Evolutionary conservation across 768 basidiomycete species (phyloP), one percentile per base, ranked within the genome.

Genomic region (Hygrophorus pudorinus): DNA sequence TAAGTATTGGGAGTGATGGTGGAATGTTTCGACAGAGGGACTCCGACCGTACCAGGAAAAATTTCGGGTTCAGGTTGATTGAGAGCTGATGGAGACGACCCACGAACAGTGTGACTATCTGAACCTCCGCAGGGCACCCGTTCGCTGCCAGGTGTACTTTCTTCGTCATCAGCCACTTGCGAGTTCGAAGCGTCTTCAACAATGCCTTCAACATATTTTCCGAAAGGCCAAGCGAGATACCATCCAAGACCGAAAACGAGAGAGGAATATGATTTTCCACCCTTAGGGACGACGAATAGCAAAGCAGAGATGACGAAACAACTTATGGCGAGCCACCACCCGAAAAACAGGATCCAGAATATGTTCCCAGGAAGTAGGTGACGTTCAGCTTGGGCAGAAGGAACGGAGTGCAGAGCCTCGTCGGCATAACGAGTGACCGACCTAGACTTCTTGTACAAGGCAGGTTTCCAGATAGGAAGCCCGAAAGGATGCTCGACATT

Each of bases 401-500:
- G 96, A 24, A 88, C 73, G 10, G 85, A 77, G 59, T 99, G 96
- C 3, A 99, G 76, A 0, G 87, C 96, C 47, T 86, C 81, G 61
- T 99, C 96, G 30, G 96, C 96, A 65, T 91, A 79, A 41, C 94
- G 88, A 39, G 93, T 97, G 54, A 99, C 88, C 2, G 93, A 89
- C 27, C 96, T 83, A 27, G 87, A 85, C 60, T 99, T 99, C 65
- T 93, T 92, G 79, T 99, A 99, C 46, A 99, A 64, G 0, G 96
- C 96, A 16, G 96, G 96, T 62, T 99, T 99, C 96, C 96, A 99
- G 59, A 99, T 97, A 31, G 90, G 94, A 47, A 99, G 72, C 70
- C 96, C 96, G 62, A 99, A 99, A 11, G 96, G 96, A 62, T 99
- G 96, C 58, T 94, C 89, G 58, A 96, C 93, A 65, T 99, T 99